A percentile compares a stretch with the other conserved stretches of the same genome.
Conservation (phyloP, 2,329 filamentous ascomycete species). For the Aspergillus luchuensis region DNA sequence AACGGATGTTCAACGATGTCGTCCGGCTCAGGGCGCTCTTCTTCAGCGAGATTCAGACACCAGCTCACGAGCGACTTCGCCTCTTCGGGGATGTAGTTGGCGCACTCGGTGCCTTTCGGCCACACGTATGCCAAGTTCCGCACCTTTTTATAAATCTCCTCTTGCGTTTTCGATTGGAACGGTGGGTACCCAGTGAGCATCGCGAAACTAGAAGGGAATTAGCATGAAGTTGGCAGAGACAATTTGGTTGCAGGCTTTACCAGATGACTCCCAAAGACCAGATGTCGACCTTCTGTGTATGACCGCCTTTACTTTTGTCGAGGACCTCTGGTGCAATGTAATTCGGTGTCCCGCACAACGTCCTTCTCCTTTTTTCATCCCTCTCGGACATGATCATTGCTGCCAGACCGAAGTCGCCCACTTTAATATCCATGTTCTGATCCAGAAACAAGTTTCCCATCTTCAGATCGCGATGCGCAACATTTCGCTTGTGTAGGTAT, state of each 20-base stretch:
- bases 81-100: constrained; percentile 52
- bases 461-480: constrained; percentile 95
- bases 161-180: constrained; percentile 74
- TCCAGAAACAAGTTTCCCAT: constrained; percentile 98
- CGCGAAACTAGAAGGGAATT: constrained; percentile 66
- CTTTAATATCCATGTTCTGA: constrained; percentile 92
- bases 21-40: constrained; percentile 52
- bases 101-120: constrained; percentile 48
- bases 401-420: constrained; percentile 94
- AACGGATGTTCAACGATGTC: constrained; percentile 54
- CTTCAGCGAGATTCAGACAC: constrained; percentile 51
- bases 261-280: constrained; percentile 98
- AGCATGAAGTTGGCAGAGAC: constrained; percentile 8
- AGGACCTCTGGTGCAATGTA: constrained; percentile 97
- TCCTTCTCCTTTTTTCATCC: constrained; percentile 84
- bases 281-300: constrained; percentile 97
- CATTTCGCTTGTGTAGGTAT: constrained; percentile 93
- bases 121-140: constrained; percentile 52
- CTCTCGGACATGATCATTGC: constrained; percentile 88
- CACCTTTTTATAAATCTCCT: constrained; percentile 55
- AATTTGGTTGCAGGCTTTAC: constrained; percentile 50
- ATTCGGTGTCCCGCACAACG: constrained; percentile 94
- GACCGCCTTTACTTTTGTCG: constrained; percentile 89
- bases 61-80: constrained; percentile 51
- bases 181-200: constrained; percentile 96